These are phyloP conservation scores for Leishmania amazonensis DNA, from an alignment of 208 protist species.

Conservation along the genomic window DNA sequence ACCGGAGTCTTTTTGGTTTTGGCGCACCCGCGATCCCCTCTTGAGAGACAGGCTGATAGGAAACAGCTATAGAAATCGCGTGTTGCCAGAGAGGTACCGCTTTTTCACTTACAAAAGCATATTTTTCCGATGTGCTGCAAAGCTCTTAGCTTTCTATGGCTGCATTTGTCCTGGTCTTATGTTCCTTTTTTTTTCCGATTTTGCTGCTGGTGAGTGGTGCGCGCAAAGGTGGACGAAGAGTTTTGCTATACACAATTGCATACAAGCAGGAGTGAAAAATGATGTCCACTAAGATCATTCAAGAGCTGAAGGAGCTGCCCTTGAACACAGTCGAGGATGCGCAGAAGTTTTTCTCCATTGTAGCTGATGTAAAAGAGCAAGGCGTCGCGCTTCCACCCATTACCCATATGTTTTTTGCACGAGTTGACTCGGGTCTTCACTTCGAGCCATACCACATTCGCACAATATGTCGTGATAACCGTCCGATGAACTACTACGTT, in stretches of 20 bases:
- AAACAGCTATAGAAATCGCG: too few species aligned
- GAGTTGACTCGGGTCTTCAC: conserved; percentile 51
- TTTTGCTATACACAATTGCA: neutral
- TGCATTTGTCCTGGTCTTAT: neutral
- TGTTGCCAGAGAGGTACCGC: neutral
- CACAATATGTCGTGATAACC: conserved; percentile 61
- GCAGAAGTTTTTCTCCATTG: conserved; percentile 39
- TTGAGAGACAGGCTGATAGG: neutral
- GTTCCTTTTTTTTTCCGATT: conserved; percentile 19
- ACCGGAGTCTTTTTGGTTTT: neutral
- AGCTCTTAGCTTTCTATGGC: neutral
- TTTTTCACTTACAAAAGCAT: neutral
- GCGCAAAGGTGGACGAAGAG: neutral
- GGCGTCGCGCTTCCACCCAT: conserved; percentile 54
- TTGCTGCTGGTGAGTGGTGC: neutral
- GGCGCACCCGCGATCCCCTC: neutral
- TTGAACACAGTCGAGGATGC: conserved; percentile 65
- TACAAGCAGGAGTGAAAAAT: conserved; percentile 2
- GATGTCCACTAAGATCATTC: conserved; percentile 24
- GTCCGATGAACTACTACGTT: conserved; percentile 82
- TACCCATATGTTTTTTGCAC: conserved; percentile 87
- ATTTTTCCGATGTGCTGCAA: neutral
- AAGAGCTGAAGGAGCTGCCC: conserved; percentile 33
- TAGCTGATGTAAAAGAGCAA: conserved; percentile 38
- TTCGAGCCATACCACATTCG: conserved; percentile 89